These are phyloP conservation scores for Ballota nigra DNA, from an alignment of 257 asterid genomes.

Conservation along the genomic window DNA sequence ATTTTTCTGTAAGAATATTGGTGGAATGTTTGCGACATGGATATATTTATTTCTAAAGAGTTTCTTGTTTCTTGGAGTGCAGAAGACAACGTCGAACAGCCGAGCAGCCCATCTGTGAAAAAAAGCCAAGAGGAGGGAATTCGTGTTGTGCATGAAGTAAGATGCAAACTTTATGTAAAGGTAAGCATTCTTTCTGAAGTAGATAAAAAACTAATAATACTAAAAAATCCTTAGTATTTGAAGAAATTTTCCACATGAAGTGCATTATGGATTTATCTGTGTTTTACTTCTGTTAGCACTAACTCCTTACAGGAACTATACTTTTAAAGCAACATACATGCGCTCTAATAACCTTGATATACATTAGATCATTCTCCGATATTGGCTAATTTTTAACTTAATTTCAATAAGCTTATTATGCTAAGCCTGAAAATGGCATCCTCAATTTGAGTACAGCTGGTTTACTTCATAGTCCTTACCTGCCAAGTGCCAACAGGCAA, in stretches of 20 bases:
- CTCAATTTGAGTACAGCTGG: not conserved
- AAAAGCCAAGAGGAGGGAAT: conserved; percentile 81
- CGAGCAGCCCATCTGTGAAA: conserved; percentile 92
- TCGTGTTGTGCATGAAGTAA: conserved; percentile 76
- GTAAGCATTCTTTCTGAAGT: conserved; percentile 34
- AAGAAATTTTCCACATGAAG: not conserved
- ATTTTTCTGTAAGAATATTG: not conserved
- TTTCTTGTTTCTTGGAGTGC: conserved; percentile 30
- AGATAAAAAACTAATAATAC: too few relatives aligned
- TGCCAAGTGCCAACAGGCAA: not conserved
- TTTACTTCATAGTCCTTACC: not conserved
- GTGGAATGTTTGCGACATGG: not conserved
- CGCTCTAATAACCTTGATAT: conserved; percentile 4
- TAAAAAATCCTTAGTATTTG: not conserved
- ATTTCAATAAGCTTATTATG: not conserved
- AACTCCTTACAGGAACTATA: not conserved
- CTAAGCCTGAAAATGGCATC: not conserved
- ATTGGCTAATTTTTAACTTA: not conserved
- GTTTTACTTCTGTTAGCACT: conserved; percentile 1
- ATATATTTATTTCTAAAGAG: conserved; percentile 18
- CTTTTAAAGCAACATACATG: not conserved
- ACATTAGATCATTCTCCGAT: not conserved
- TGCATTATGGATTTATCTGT: not conserved
- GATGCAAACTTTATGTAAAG: conserved; percentile 91
- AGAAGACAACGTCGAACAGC: conserved; percentile 85